Evolutionary conservation across 2,329 filamentous ascomycete species (phyloP).

Genomic region (Xylogone sp.): DNA sequence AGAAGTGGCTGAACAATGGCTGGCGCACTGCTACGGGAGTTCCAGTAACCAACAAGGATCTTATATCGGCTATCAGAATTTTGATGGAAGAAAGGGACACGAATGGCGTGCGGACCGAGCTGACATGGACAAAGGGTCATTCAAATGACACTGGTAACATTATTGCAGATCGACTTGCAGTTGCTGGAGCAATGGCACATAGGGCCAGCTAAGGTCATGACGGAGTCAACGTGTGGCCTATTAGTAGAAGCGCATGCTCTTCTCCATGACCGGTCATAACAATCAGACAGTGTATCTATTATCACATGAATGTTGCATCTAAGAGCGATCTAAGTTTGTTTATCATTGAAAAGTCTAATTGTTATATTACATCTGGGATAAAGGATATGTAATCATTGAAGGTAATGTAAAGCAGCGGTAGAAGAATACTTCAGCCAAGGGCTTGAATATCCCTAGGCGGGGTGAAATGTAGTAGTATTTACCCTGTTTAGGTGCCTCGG

Average conservation of each 20-base stretch:
- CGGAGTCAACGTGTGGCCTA: too few species aligned
- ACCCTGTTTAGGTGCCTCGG: too few species aligned
- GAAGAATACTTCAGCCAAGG: too few species aligned
- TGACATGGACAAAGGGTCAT: slow-evolving; percentile 92
- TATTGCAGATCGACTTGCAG: slow-evolving; percentile 75
- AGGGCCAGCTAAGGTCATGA: not conserved
- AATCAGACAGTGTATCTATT: too few species aligned
- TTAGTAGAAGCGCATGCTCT: not conserved
- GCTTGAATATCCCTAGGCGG: too few species aligned
- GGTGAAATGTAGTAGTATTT: too few species aligned
- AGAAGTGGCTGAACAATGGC: slow-evolving; percentile 67
- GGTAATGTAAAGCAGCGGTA: too few species aligned
- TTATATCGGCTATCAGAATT: slow-evolving; percentile 69
- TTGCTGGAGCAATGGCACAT: slow-evolving; percentile 49
- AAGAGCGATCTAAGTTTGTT: too few species aligned
- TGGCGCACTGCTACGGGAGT: slow-evolving; percentile 74
- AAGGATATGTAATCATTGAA: too few species aligned
- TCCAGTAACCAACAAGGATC: slow-evolving; percentile 80
- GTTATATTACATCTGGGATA: too few species aligned
- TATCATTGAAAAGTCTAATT: too few species aligned
- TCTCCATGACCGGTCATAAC: not conserved
- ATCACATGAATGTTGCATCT: too few species aligned
- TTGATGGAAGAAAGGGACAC: slow-evolving; percentile 67
- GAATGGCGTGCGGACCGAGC: slow-evolving; percentile 59
- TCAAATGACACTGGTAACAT: slow-evolving; percentile 68